Conservation (phyloP, 306 rosid species). For the Rosa chinensis region DNA sequence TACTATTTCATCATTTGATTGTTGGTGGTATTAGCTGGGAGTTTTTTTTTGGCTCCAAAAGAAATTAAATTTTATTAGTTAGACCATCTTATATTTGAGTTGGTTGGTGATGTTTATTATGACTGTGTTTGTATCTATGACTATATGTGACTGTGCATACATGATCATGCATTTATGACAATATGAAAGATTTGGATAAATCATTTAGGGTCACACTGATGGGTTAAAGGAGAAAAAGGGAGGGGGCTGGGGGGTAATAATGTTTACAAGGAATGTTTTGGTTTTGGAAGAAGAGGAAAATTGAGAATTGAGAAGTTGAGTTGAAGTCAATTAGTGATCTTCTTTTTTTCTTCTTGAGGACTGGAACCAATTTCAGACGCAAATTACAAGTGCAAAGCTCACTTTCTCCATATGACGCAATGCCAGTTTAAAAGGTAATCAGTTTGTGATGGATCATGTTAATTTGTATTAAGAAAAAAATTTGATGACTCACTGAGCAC, state of each 20-base stretch:
- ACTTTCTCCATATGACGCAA: constrained; percentile 46
- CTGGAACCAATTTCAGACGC: constrained; percentile 42
- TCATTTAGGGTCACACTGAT: constrained; percentile 13
- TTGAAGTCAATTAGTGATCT: constrained; percentile 32
- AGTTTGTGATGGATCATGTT: constrained; percentile 29
- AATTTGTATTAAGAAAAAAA: background rate
- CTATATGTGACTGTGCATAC: constrained; percentile 22
- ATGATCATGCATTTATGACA: constrained; percentile 13
- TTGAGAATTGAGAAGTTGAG: constrained; percentile 15
- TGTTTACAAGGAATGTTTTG: constrained; percentile 13
- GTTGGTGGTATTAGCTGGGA: constrained; percentile 3
- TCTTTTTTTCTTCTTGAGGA: constrained; percentile 21
- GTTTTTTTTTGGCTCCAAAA: background rate
- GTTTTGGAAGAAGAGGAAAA: background rate
- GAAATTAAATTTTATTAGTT: too few species aligned
- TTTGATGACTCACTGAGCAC: constrained; percentile 66
- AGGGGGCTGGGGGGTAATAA: constrained; percentile 18
- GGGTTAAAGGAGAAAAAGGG: constrained; percentile 15
- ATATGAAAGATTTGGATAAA: constrained; percentile 34
- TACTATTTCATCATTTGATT: constrained; percentile 22
- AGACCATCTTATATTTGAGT: constrained; percentile 29
- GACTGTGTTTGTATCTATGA: constrained; percentile 12
- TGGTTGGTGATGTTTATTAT: constrained; percentile 5
- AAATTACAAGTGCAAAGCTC: constrained; percentile 33
- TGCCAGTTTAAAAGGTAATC: constrained; percentile 57